Conservation (phyloP, 495 filamentous ascomycete species). For the Xylaria scruposa region DNA sequence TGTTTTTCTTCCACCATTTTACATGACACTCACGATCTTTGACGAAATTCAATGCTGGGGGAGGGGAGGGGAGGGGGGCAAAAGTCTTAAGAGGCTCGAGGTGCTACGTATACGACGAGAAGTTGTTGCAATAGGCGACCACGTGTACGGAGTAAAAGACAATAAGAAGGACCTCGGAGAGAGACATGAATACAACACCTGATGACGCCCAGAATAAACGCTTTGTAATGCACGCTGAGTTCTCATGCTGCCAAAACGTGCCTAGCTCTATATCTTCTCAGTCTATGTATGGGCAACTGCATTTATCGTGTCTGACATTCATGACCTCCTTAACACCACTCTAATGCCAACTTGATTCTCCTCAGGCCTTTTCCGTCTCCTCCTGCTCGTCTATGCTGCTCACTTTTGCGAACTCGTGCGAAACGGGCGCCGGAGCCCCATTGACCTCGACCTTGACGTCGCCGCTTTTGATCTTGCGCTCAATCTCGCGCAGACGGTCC, state of each 20-base stretch:
- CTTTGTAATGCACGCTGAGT: background rate
- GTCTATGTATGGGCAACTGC: constrained; percentile 8
- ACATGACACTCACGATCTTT: constrained; percentile 32
- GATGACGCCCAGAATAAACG: background rate
- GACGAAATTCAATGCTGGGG: constrained; percentile 6
- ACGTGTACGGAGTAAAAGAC: background rate
- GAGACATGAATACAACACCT: background rate
- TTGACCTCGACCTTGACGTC: constrained; percentile 26
- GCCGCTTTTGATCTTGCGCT: constrained; percentile 41
- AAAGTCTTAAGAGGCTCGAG: background rate
- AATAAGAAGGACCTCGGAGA: background rate
- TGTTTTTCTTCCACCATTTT: background rate
- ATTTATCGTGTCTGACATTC: background rate
- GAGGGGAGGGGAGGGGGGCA: background rate
- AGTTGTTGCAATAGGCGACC: background rate
- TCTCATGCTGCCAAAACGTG: background rate
- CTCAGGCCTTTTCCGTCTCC: constrained; percentile 59
- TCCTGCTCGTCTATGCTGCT: constrained; percentile 65
- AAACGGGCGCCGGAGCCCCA: constrained; percentile 23
- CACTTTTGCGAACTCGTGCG: constrained; percentile 52
- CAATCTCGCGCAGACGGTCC: constrained; percentile 60
- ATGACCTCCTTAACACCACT: background rate
- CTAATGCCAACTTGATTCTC: background rate
- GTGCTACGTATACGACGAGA: background rate
- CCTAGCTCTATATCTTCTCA: constrained; percentile 6